Evolutionary conservation across 1,284 basidiomycete species (phyloP).

Genomic region (Crucibulum parvulum): DNA sequence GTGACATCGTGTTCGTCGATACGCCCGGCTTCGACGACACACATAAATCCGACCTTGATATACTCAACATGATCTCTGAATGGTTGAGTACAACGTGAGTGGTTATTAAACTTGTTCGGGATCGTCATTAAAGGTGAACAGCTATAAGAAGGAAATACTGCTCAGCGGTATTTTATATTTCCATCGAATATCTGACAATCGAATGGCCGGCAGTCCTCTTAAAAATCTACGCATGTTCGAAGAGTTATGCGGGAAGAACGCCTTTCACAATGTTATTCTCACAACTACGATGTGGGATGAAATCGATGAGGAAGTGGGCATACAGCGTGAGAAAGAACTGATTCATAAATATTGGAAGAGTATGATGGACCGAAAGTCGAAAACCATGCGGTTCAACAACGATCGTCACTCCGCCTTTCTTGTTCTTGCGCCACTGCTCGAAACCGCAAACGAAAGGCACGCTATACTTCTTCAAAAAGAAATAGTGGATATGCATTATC

Average conservation of each 20-base stretch:
- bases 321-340: slow-evolving; percentile 27
- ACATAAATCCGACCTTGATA: slow-evolving; percentile 7
- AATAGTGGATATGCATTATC: slow-evolving; percentile 21
- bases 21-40: slow-evolving; percentile 31
- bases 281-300: slow-evolving; percentile 42
- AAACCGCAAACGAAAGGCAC: neutral
- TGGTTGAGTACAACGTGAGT: slow-evolving; percentile 11
- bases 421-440: slow-evolving; percentile 16
- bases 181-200: slow-evolving; percentile 34
- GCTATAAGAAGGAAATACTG: slow-evolving; percentile 20
- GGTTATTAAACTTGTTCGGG: neutral
- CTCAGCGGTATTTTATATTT: slow-evolving; percentile 35
- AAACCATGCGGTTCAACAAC: slow-evolving; percentile 12
- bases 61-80: slow-evolving; percentile 7
- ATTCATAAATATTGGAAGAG: slow-evolving; percentile 20
- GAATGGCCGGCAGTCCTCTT: slow-evolving; percentile 25
- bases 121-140: slow-evolving; percentile 4
- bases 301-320: slow-evolving; percentile 9
- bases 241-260: slow-evolving; percentile 29
- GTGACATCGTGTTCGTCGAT: slow-evolving; percentile 24
- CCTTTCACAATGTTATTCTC: slow-evolving; percentile 24
- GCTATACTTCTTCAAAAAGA: slow-evolving; percentile 31
- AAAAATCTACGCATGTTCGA: slow-evolving; percentile 32
- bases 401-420: slow-evolving; percentile 14
- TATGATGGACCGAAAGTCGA: slow-evolving; percentile 21